phyloP scores from a whole-genome alignment of 768 basidiomycete species.

The Cubamyces sp. region DNA sequence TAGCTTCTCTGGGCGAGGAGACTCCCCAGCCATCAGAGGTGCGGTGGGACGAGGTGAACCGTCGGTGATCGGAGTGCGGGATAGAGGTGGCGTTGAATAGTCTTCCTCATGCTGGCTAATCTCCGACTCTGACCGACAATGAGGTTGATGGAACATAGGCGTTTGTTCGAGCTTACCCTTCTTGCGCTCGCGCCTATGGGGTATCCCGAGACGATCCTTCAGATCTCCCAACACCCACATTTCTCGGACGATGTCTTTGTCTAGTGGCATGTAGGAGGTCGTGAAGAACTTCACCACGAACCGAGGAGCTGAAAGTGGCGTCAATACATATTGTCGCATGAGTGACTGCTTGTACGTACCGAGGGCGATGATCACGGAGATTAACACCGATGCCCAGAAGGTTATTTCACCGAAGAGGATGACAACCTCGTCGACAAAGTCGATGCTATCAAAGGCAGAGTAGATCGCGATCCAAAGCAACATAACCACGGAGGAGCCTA shows the following conservation, averaged over 20 bases:
- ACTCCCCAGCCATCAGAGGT: slow-evolving; percentile 20
- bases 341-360: slow-evolving; percentile 47
- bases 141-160: slow-evolving; percentile 72
- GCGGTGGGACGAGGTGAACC: slow-evolving; percentile 28
- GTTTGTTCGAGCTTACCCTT: slow-evolving; percentile 56
- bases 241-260: slow-evolving; percentile 92
- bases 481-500: slow-evolving; percentile 83
- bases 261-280: slow-evolving; percentile 74
- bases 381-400: slow-evolving; percentile 82
- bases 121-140: slow-evolving; percentile 69
- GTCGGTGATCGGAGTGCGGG: slow-evolving; percentile 20
- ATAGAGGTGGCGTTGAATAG: slow-evolving; percentile 32
- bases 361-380: slow-evolving; percentile 72
- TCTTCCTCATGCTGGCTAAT: slow-evolving; percentile 33
- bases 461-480: slow-evolving; percentile 88
- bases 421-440: slow-evolving; percentile 73
- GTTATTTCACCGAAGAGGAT: slow-evolving; percentile 77
- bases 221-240: slow-evolving; percentile 86
- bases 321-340: not conserved
- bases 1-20: slow-evolving; percentile 13
- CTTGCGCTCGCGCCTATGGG: slow-evolving; percentile 57
- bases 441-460: slow-evolving; percentile 73
- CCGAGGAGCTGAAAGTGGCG: slow-evolving; percentile 67
- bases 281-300: slow-evolving; percentile 77
- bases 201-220: slow-evolving; percentile 78